Evolutionary conservation across 139 green algal genomes (phyloP), one percentile per base, ranked within the genome.

Genomic region (Closterium sp.): DNA sequence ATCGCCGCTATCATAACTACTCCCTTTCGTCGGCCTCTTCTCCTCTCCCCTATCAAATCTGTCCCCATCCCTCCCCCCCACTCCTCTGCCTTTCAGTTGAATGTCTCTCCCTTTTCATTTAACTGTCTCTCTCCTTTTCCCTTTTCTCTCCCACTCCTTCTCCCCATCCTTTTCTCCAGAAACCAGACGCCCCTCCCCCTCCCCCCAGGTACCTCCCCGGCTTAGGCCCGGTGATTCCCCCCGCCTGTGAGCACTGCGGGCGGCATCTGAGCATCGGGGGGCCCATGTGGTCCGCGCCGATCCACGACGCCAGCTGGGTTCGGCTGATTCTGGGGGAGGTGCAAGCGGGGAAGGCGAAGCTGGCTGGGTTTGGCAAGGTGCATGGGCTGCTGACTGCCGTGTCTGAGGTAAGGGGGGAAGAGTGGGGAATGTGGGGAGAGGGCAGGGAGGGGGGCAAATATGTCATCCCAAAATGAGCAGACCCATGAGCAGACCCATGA

Each of bases 271-370:
- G 90, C n/a, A 97, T 99, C 95, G 98, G 98, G 2, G 98, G 98
- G 0, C 98, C 98, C 64, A 97, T 98, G 91, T 99, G 98, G 98
- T 91, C 95, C 0, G 95, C 95, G 33, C 97, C 97, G 12, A 95
- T 99, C 7, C 97, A 99, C 90, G 95, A 99, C 91, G 89, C 88
- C 0, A 93, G 86, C 0, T 99, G 95, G 92, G 95, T 98, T 10
- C 64, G 55, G 4, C 33, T 31, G 32, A 81, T 92, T 10, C 81
- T 94, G 35, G 33, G 83, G 30, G 32, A 91, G 6, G 34, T 95
- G 16, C 30, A 90, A 31, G 69, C 38, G 32, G 91, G 87, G 34
- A 76, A 90, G 28, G 16, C 84, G 8, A 25, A 5, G 4, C 95
- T 95, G 89, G 91, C 94, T 16, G 93, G 94, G n/a, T 96, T 96